Conservation (phyloP, 345 rosid genomes). For the Gossypium arboreum region DNA sequence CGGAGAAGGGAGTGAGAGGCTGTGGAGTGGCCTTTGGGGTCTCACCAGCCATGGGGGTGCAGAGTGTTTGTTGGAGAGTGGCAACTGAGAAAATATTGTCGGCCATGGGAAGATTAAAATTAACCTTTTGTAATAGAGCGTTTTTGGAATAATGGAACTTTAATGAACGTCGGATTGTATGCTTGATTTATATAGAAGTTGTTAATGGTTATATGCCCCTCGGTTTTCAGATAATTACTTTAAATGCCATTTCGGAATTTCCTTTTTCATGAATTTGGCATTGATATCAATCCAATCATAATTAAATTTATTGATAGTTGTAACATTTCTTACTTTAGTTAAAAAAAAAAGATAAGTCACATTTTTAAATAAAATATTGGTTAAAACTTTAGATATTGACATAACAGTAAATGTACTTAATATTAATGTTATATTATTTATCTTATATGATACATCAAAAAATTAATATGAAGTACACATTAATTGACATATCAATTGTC, state of each 20-base stretch:
- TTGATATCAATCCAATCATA: no score
- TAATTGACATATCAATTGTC: no score
- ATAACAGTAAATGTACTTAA: no score
- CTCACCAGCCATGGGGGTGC: not conserved
- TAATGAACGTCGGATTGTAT: not conserved
- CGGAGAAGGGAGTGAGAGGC: slow-evolving; percentile 29
- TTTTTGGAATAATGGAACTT: not conserved
- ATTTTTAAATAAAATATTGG: no score
- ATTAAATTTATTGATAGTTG: no score
- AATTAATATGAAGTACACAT: no score
- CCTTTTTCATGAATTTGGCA: no score
- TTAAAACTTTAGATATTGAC: no score
- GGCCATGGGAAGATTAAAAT: not conserved
- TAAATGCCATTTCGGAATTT: not conserved
- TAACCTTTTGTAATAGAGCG: not conserved
- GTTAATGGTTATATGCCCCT: not conserved
- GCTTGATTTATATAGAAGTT: slow-evolving; percentile 13
- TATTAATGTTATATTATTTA: no score
- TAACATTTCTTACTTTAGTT: no score
- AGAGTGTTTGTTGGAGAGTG: slow-evolving; percentile 3
- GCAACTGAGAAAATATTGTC: not conserved
- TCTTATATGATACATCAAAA: no score
- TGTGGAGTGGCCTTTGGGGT: not conserved
- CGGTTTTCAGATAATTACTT: not conserved
- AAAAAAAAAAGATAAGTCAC: no score